These are phyloP conservation scores for Sphagnurus paluster DNA, from an alignment of 1,284 basidiomycete species.

Conservation along the genomic window DNA sequence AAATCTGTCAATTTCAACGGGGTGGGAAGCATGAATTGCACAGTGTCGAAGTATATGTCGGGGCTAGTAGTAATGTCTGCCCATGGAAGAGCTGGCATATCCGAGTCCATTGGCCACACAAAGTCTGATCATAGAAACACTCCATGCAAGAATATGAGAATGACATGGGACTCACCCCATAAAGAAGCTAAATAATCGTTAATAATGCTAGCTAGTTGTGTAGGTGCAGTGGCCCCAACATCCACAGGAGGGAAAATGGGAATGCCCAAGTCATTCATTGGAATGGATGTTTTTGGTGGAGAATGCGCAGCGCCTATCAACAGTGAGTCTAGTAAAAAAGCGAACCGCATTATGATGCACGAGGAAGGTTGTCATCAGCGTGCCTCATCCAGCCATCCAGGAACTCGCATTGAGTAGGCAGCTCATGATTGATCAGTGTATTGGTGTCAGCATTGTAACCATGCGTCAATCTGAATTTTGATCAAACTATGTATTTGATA, in stretches of 20 bases:
- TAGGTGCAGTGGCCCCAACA: too few relatives aligned
- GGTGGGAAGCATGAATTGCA: not conserved
- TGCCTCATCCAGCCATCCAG: not conserved
- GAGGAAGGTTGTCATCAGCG: not conserved
- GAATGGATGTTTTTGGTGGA: not conserved
- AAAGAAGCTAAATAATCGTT: too few relatives aligned
- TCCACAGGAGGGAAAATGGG: too few relatives aligned
- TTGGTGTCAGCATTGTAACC: not conserved
- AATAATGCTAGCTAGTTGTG: too few relatives aligned
- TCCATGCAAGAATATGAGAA: not conserved
- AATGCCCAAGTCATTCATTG: too few relatives aligned
- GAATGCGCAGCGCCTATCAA: not conserved
- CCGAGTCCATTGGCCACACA: not conserved
- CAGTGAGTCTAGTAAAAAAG: not conserved
- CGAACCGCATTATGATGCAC: not conserved
- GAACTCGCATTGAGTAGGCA: not conserved
- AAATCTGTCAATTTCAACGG: not conserved
- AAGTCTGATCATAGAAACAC: not conserved
- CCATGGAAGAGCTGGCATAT: not conserved
- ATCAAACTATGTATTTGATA: not conserved
- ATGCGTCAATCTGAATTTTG: not conserved
- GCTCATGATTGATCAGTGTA: not conserved
- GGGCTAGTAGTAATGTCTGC: not conserved
- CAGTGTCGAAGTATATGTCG: not conserved
- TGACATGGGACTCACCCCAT: not conserved